Base-by-base conservation (phyloP, 2,329 filamentous ascomycete species). In the Beauveria sp. region DNA sequence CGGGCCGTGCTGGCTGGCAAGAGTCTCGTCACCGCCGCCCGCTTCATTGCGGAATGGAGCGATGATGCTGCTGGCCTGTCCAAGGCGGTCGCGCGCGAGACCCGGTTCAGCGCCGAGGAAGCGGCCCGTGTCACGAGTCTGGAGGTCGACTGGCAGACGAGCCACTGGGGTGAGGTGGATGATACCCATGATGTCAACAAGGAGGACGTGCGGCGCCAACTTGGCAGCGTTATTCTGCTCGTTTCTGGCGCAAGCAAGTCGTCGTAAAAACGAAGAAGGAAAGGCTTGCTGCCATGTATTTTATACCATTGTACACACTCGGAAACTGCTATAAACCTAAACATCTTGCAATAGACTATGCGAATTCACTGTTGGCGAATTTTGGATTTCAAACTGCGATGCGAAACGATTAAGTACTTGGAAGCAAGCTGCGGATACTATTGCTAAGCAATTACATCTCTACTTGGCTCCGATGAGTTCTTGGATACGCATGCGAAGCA, bases 161-260 rank as follows among this genome's bases (percentile, higher is more conserved):
- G 83, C 30, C 87, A 89, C 75, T 98, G 95, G 93, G 95, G 95
- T 9, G 93, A 96, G 79, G 95, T 99, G 1, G 95, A 99, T 73
- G 93, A 99, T 75, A 96, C 93, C 30, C 95, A 99, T 75, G 95
- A 99, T 78, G 95, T 99, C 1, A 89, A 96, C 69, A 90, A 87
- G 74, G 93, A 96, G 74, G 95, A 99, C 74, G 68, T 98, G 66
- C 84, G 86, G 71, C 83, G 93, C 69, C 95, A 98, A 77, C 77
- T 98, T 63, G 95, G 93, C 16, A 96, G 91, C 72, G 90, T 91
- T 12, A 81, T 96, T 18, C 72, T 98, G 69, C 77, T 98, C 55
- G 89, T 97, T 10, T 87, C 85, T 61, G 89, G 89, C 1, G 78
- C 74, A 7, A 73, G 75, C 46, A 71, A 70, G 65, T 24, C 45